Conservation (phyloP, 1,284 basidiomycete species). For the Cryptococcus jaspeensis region DNA sequence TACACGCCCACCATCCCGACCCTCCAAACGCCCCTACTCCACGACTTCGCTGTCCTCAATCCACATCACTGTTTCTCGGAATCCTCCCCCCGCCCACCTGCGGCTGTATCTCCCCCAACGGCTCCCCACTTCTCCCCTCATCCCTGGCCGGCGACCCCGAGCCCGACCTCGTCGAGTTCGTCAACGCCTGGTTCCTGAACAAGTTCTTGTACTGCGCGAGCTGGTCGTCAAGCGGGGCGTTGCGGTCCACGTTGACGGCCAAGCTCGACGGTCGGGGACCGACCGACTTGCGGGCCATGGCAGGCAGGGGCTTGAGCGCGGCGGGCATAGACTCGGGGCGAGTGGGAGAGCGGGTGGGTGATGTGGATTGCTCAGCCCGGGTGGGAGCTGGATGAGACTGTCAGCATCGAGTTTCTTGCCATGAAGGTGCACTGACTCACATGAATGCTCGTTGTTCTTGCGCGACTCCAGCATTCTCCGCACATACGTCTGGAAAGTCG, state of each 20-base stretch:
- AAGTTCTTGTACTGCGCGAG: conserved; percentile 44
- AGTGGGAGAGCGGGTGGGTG: conserved; percentile 18
- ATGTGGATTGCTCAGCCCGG: conserved; percentile 17
- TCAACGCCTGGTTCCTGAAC: conserved; percentile 24
- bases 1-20: no score
- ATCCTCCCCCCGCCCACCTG: conserved; percentile 2
- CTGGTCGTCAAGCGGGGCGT: conserved; percentile 40
- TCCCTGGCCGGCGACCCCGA: conserved; percentile 3
- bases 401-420: neutral
- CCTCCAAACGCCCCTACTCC: no score
- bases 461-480: conserved; percentile 40
- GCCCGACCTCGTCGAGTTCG: conserved; percentile 10
- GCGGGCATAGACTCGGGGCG: conserved; percentile 19
- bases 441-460: conserved; percentile 31
- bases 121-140: conserved; percentile 4
- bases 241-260: conserved; percentile 27
- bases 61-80: conserved; percentile 22
- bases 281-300: conserved; percentile 21
- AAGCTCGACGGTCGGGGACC: conserved; percentile 30
- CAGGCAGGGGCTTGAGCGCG: conserved; percentile 12
- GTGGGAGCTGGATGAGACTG: conserved; percentile 18
- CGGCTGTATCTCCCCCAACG: conserved; percentile 13
- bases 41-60: conserved; percentile 1
- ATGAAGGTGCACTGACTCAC: conserved; percentile 14
- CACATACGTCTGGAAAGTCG: conserved; percentile 41